phyloP scores from a whole-genome alignment of 2,329 filamentous ascomycete species.

The Biscogniauxia marginata region DNA sequence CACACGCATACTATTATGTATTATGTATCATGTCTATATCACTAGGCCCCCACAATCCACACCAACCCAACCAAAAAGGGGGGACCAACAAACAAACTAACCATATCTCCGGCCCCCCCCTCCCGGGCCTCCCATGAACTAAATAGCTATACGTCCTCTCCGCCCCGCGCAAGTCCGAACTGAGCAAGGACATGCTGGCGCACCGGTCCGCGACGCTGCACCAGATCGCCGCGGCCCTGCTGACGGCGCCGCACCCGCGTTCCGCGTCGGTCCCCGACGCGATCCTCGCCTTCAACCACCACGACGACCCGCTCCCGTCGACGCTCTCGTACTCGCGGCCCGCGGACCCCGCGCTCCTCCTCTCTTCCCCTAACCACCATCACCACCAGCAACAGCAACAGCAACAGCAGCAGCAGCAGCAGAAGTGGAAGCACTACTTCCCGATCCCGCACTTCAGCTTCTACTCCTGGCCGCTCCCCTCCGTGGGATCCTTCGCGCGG shows the following conservation, averaged over 20 bases:
- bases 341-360: conserved; percentile 35
- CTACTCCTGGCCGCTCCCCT: conserved; percentile 53
- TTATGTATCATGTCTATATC: background rate
- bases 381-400: conserved; percentile 4
- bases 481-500: conserved; percentile 44
- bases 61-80: too few relatives aligned
- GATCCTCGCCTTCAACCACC: conserved; percentile 51
- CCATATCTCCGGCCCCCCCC: background rate
- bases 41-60: too few relatives aligned
- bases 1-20: background rate
- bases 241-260: conserved; percentile 41
- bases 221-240: conserved; percentile 51
- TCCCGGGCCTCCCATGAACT: background rate
- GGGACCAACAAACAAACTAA: background rate
- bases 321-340: conserved; percentile 49
- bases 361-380: too few relatives aligned
- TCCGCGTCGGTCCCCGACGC: conserved; percentile 46
- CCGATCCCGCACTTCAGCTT: conserved; percentile 56
- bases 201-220: conserved; percentile 52
- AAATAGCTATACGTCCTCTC: conserved; percentile 44
- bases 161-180: conserved; percentile 38
- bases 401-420: background rate
- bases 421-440: conserved; percentile 37
- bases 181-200: conserved; percentile 45
- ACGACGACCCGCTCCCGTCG: conserved; percentile 45